phyloP scores from a whole-genome alignment of 2,329 filamentous ascomycete species.

The Myriosclerotinia curreyana region DNA sequence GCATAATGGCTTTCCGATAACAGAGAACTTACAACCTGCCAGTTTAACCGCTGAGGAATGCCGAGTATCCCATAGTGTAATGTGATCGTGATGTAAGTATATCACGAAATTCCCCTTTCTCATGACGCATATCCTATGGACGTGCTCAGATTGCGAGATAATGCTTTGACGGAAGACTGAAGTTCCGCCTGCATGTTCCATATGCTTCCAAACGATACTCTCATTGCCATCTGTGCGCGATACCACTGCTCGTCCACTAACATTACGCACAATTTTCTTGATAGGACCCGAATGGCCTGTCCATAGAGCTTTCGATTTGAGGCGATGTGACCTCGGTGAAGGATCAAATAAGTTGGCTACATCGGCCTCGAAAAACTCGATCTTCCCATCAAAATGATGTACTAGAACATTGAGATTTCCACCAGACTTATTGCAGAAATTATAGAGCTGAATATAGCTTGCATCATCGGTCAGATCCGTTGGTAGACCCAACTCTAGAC shows the following conservation, averaged over 20 bases:
- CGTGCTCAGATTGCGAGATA: conserved; percentile 65
- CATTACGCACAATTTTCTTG: conserved; percentile 83
- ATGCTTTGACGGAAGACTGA: conserved; percentile 64
- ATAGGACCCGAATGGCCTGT: conserved; percentile 79
- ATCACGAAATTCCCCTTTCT: conserved; percentile 75
- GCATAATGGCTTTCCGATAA: conserved; percentile 72
- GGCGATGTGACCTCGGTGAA: conserved; percentile 54
- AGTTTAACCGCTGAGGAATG: conserved; percentile 56
- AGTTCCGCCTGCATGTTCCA: conserved; percentile 48
- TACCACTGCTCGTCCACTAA: conserved; percentile 73
- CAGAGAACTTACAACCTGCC: conserved; percentile 54
- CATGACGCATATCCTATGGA: conserved; percentile 76
- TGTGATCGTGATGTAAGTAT: conserved; percentile 68
- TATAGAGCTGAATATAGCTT: conserved; percentile 64
- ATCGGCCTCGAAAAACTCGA: conserved; percentile 77
- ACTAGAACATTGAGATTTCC: conserved; percentile 70
- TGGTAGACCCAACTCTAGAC: conserved; percentile 47
- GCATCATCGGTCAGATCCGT: conserved; percentile 26
- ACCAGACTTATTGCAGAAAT: conserved; percentile 64
- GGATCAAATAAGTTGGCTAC: conserved; percentile 80
- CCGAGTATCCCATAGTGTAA: conserved; percentile 79
- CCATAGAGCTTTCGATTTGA: conserved; percentile 67
- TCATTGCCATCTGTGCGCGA: conserved; percentile 78
- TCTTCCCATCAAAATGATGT: conserved; percentile 80
- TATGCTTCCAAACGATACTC: conserved; percentile 78